phyloP scores from a whole-genome alignment of 2,329 filamentous ascomycete genomes.

The Drechslerella coelobrocha region DNA sequence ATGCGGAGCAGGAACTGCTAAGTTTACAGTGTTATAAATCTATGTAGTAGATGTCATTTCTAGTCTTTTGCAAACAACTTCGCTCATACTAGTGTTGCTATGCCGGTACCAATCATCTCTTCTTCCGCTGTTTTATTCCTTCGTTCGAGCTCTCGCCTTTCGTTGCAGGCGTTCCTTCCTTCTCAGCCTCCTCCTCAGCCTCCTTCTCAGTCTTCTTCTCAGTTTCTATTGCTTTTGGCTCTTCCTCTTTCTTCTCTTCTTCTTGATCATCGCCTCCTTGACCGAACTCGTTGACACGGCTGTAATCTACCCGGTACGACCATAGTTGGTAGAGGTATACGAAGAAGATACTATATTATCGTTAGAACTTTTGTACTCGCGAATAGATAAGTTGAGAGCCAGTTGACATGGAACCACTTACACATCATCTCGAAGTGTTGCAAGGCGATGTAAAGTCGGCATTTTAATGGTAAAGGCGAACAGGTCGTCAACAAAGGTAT shows the following conservation, averaged over 20 bases:
- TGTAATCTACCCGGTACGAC: slow-evolving; percentile 90
- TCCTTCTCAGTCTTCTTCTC: slow-evolving; percentile 55
- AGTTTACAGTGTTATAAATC: too few relatives aligned
- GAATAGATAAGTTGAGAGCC: too few relatives aligned
- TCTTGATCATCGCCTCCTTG: slow-evolving; percentile 94
- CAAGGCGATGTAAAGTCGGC: slow-evolving; percentile 89
- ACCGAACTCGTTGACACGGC: slow-evolving; percentile 94
- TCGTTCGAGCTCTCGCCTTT: slow-evolving; percentile 41
- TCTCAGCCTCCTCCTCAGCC: slow-evolving; percentile 55
- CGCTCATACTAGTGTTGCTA: neutral
- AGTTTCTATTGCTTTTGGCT: slow-evolving; percentile 25
- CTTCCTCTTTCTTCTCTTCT: slow-evolving; percentile 62
- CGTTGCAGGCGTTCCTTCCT: slow-evolving; percentile 57
- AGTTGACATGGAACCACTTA: slow-evolving; percentile 16
- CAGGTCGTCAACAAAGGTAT: slow-evolving; percentile 98
- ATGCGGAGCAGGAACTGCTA: too few relatives aligned
- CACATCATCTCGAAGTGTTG: slow-evolving; percentile 90
- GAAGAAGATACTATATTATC: slow-evolving; percentile 75
- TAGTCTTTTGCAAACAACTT: neutral
- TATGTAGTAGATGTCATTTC: neutral
- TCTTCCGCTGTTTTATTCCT: slow-evolving; percentile 49
- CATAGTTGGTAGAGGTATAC: slow-evolving; percentile 94
- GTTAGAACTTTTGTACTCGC: slow-evolving; percentile 1
- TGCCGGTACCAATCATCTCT: slow-evolving; percentile 12
- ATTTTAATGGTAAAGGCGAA: slow-evolving; percentile 99